Conservation (phyloP, 2,329 filamentous ascomycete species). For the Parastagonospora avenae region DNA sequence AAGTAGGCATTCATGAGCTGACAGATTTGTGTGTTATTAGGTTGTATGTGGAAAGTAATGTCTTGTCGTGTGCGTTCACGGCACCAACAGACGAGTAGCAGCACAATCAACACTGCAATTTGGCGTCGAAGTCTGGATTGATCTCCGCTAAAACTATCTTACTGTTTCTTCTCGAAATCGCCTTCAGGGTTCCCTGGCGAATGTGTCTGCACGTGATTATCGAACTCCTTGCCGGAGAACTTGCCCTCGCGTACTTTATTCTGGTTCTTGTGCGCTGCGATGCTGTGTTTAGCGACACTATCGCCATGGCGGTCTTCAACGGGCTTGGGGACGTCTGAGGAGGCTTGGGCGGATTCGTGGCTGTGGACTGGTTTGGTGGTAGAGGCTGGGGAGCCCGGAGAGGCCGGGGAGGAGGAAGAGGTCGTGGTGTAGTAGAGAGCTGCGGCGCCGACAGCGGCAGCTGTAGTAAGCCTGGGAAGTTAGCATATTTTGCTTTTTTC, state of each 20-base stretch:
- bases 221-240: conserved; percentile 31
- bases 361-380: conserved; percentile 6
- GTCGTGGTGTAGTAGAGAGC: conserved; percentile 20
- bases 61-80: too few species aligned
- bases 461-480: conserved; percentile 20
- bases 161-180: conserved; percentile 30
- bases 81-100: too few species aligned
- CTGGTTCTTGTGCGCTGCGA: conserved; percentile 33
- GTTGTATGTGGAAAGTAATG: too few species aligned
- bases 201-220: conserved; percentile 28
- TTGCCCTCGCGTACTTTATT: conserved; percentile 26
- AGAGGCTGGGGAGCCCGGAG: background rate
- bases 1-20: too few species aligned
- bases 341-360: background rate
- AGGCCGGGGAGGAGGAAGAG: background rate
- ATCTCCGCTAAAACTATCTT: background rate
- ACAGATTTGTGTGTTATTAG: too few species aligned
- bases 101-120: too few species aligned
- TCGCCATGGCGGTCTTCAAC: conserved; percentile 33
- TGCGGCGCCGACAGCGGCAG: conserved; percentile 19
- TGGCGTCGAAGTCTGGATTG: too few species aligned
- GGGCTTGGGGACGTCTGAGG: conserved; percentile 27
- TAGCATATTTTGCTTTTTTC: background rate
- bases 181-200: conserved; percentile 20
- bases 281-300: conserved; percentile 29